A percentile compares a stretch with the other conserved stretches of the same genome.
These are phyloP conservation scores for Candida cerambycidarum DNA, from an alignment of 805 yeast genomes.

Conservation along the genomic window DNA sequence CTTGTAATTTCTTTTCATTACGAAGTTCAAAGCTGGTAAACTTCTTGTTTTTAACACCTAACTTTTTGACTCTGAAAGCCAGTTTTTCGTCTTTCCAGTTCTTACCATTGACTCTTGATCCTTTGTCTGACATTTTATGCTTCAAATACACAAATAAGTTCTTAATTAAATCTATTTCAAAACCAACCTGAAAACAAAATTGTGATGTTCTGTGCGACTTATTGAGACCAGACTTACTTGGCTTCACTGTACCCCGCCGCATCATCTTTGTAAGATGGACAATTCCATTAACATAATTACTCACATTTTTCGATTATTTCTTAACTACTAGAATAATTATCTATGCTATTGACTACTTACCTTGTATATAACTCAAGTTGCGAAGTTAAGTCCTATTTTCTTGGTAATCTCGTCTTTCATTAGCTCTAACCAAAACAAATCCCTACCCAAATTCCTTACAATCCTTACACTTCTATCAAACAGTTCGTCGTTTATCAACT, in stretches of 20 bases:
- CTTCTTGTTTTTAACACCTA: conserved; percentile 49
- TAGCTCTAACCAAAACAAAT: conserved; percentile 42
- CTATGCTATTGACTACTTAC: background rate
- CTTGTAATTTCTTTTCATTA: conserved; percentile 63
- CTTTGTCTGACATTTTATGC: conserved; percentile 27
- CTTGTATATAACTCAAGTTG: background rate
- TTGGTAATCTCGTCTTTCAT: conserved; percentile 30
- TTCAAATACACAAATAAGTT: background rate
- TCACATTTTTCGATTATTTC: no score
- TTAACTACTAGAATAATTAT: no score
- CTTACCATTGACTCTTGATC: conserved; percentile 62
- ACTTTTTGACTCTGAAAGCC: conserved; percentile 63
- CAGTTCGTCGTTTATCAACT: conserved; percentile 32
- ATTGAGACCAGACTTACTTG: no score
- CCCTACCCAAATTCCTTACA: conserved; percentile 38
- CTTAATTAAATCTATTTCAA: no score
- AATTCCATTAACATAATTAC: no score
- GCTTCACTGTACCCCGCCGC: no score
- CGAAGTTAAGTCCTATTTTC: conserved; percentile 13
- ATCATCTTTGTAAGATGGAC: no score
- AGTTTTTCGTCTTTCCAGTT: conserved; percentile 69
- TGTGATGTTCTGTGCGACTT: no score
- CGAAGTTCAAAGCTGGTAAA: conserved; percentile 61
- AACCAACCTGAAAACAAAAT: no score
- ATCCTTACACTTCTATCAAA: conserved; percentile 36